phyloP scores from a whole-genome alignment of 768 basidiomycete genomes.

The Rickenella mellea region DNA sequence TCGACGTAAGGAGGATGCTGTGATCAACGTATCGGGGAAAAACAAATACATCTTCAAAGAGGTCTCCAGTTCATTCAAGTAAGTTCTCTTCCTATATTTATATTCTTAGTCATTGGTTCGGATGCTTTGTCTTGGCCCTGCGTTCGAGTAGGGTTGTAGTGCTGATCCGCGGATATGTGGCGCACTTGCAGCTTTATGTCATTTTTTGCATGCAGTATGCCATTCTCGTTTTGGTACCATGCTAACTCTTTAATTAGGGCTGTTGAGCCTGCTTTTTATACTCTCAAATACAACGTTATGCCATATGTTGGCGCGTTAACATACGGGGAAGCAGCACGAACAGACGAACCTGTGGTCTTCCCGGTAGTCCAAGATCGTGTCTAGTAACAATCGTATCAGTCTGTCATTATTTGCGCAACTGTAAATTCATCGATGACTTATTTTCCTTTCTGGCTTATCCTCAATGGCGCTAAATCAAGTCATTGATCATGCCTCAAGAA shows the following conservation, averaged over 20 bases:
- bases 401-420: no score
- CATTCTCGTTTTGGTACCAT: neutral
- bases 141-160: neutral
- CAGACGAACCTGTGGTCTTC: constrained; percentile 24
- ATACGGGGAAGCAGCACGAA: constrained; percentile 62
- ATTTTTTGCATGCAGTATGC: no score
- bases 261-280: constrained; percentile 54
- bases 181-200: no score
- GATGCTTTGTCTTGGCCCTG: neutral
- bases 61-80: constrained; percentile 66
- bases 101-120: neutral
- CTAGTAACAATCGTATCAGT: constrained; percentile 1
- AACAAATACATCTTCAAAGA: constrained; percentile 86
- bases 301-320: constrained; percentile 77
- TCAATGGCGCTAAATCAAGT: no score
- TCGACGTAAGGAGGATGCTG: constrained; percentile 66
- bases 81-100: constrained; percentile 21
- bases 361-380: constrained; percentile 16
- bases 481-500: no score
- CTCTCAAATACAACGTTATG: constrained; percentile 84
- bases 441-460: no score
- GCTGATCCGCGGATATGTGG: neutral
- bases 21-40: constrained; percentile 52
- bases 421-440: no score
- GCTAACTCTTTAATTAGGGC: constrained; percentile 33